phyloP scores from a whole-genome alignment of 2,329 filamentous ascomycete species.

The Ramichloridium luteum region DNA sequence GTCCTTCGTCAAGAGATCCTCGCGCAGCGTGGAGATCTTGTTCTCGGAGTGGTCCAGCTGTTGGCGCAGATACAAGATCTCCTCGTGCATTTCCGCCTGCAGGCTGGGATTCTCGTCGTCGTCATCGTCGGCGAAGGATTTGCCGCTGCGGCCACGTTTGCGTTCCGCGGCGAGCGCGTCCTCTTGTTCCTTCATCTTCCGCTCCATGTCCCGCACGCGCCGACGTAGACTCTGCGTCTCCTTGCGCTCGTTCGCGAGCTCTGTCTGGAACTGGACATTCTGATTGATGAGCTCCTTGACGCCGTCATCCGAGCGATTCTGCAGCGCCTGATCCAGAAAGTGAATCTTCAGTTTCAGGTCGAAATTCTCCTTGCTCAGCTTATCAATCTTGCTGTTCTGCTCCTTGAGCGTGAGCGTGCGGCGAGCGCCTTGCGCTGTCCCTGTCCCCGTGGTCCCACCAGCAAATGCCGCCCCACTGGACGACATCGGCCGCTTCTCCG shows the following conservation, averaged over 20 bases:
- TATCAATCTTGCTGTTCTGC: slow-evolving; percentile 93
- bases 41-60: slow-evolving; percentile 72
- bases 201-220: slow-evolving; percentile 76
- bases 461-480: slow-evolving; percentile 24
- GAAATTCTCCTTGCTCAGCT: slow-evolving; percentile 95
- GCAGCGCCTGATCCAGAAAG: slow-evolving; percentile 85
- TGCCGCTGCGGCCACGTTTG: slow-evolving; percentile 30
- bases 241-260: slow-evolving; percentile 74
- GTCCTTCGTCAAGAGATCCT: slow-evolving; percentile 67
- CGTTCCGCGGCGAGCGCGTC: slow-evolving; percentile 38
- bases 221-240: slow-evolving; percentile 76
- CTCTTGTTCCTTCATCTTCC: slow-evolving; percentile 51
- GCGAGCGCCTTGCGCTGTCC: slow-evolving; percentile 23
- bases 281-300: slow-evolving; percentile 97
- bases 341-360: slow-evolving; percentile 95
- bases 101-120: slow-evolving; percentile 24
- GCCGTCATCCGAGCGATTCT: slow-evolving; percentile 87
- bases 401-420: slow-evolving; percentile 71
- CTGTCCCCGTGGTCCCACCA: not conserved
- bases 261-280: slow-evolving; percentile 90
- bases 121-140: slow-evolving; percentile 7
- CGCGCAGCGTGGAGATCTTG: slow-evolving; percentile 69
- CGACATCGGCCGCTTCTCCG: slow-evolving; percentile 40
- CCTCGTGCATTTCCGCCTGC: slow-evolving; percentile 63
- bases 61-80: slow-evolving; percentile 73